Percentiles rank a stretch among this genome's conserved stretches.
Conservation (phyloP, 805 yeast species). For the Myxozyma monticola region DNA sequence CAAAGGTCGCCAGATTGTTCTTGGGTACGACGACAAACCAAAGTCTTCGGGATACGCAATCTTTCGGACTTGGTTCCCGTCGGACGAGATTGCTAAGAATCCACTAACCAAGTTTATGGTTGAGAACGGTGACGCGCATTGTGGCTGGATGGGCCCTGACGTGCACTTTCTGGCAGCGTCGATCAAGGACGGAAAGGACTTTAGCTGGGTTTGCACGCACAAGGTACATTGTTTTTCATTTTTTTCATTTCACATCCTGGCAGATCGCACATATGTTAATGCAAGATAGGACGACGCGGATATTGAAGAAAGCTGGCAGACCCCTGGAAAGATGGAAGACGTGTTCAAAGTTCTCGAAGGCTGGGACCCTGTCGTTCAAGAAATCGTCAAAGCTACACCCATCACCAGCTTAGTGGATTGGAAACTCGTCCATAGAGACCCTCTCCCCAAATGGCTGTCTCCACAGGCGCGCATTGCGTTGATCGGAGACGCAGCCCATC, state of each 20-base stretch:
- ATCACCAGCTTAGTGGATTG: slow-evolving; percentile 34
- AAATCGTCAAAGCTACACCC: slow-evolving; percentile 5
- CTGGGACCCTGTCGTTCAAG: slow-evolving; percentile 3
- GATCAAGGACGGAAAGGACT: slow-evolving; percentile 3
- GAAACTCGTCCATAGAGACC: slow-evolving; percentile 64
- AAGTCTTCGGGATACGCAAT: slow-evolving; percentile 7
- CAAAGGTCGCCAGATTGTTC: slow-evolving; percentile 4
- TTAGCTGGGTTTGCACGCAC: slow-evolving; percentile 7
- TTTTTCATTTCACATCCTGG: too few species aligned
- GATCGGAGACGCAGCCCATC: slow-evolving; percentile 4
- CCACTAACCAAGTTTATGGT: slow-evolving; percentile 4
- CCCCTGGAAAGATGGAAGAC: slow-evolving; percentile 4
- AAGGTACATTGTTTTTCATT: neutral
- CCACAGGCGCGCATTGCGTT: slow-evolving; percentile 2
- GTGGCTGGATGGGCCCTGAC: slow-evolving; percentile 5
- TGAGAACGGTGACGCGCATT: slow-evolving; percentile 5
- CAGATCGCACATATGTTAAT: too few species aligned
- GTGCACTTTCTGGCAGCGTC: slow-evolving; percentile 4
- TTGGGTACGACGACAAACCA: slow-evolving; percentile 9
- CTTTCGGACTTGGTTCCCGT: slow-evolving; percentile 4
- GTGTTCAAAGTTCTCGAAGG: slow-evolving; percentile 3
- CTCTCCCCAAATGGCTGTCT: slow-evolving; percentile 70
- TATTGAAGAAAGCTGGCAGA: slow-evolving; percentile 8
- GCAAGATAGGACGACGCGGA: slow-evolving; percentile 5
- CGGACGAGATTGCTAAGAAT: slow-evolving; percentile 1